Evolutionary conservation across 257 asterid genomes (phyloP).

Genomic region (Dorcoceras hygrometricum): DNA sequence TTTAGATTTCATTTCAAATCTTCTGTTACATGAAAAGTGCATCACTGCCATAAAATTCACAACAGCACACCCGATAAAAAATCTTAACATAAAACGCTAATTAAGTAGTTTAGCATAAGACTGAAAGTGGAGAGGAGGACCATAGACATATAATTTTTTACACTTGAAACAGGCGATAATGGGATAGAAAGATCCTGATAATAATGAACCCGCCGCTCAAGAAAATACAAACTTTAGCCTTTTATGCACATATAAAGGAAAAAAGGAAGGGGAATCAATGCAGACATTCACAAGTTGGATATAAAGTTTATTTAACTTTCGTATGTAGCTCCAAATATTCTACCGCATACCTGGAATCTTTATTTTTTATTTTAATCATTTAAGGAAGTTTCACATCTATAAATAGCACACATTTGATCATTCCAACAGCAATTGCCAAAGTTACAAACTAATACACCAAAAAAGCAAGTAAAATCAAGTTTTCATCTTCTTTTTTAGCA

Average conservation of each 20-base stretch:
- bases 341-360: constrained; percentile 28
- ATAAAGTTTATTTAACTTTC: constrained; percentile 34
- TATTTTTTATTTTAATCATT: constrained; percentile 21
- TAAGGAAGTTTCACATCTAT: constrained; percentile 9
- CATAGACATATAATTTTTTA: constrained; percentile 18
- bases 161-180: constrained; percentile 38
- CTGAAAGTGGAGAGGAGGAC: constrained; percentile 41
- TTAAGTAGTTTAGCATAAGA: constrained; percentile 1
- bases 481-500: background rate
- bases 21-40: too few species aligned
- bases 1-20: too few species aligned
- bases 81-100: constrained; percentile 1
- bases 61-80: constrained; percentile 8
- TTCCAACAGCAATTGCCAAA: constrained; percentile 9
- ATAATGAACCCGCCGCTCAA: constrained; percentile 76
- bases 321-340: constrained; percentile 15
- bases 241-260: constrained; percentile 27
- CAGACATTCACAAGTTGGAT: constrained; percentile 36
- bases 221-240: constrained; percentile 33
- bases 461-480: constrained; percentile 30
- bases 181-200: constrained; percentile 39
- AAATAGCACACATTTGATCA: constrained; percentile 27
- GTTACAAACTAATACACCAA: constrained; percentile 10
- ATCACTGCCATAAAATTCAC: too few species aligned
- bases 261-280: constrained; percentile 13